Evolutionary conservation across 2,329 filamentous ascomycete genomes (phyloP), one percentile per base, ranked within the genome.

Genomic region (Aspergillus chevalieri): DNA sequence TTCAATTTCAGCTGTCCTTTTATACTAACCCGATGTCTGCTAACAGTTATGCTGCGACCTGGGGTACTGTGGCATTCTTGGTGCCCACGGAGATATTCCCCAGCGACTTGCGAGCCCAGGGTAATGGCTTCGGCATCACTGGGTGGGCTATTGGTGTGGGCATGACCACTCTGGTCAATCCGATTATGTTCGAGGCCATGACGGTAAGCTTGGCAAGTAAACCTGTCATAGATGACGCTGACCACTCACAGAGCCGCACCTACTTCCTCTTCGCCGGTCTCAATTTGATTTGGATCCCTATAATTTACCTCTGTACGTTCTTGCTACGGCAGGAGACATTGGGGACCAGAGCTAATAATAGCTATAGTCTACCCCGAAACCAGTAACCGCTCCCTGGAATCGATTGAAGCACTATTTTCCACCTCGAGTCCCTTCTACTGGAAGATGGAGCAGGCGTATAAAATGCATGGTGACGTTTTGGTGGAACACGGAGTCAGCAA

Each of bases 131-230:
- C 53, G 76, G 76, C 15, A 80, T 83, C 51, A 77, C 77, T 2
- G 78, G 79, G 1, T 83, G 80, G 79, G 78, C 80, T 15, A 73
- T 80, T 50, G 80, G 78, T 34, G 74, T 78, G 8, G 78, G 78
- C 33, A 74, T 76, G 74, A 80, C 78, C 1, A 70, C 71, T 2
- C 66, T 80, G 44, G 73, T 80, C 52, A 80, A 66, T 42, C 64
- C 63, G 66, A 75, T 80, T 59, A 77, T 81, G 71, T 76, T 80
- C 51, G 64, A 58, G 39, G 63, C 63, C 15, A 56, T 79, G 15
- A 66, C 60, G 53, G 21, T 22, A 22, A 22, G 21, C 21, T 22
- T 22, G 6, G 21, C 21, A 22, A 22, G 21, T 22, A 5, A 6
- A 22, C 21, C 21, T 22, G 21, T 22, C 6, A 5, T 22, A 22